Conservation (phyloP, 2,329 filamentous ascomycete species). For the Talaromyces amestolkiae region DNA sequence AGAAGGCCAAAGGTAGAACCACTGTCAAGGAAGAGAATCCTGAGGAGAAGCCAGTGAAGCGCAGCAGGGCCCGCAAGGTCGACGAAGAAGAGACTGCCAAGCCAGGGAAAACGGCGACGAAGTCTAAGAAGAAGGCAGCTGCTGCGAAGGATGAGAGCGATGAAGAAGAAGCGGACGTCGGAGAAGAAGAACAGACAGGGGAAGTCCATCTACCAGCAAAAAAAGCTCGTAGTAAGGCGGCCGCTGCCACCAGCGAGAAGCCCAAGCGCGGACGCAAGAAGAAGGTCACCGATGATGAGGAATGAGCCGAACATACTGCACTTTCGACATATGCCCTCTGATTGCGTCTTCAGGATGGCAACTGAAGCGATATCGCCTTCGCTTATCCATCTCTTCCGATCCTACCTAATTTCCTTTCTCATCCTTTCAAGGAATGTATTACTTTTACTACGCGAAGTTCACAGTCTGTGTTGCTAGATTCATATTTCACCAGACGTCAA, state of each 20-base stretch:
- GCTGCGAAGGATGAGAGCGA: neutral
- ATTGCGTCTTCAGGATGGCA: too few relatives aligned
- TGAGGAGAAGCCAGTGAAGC: slow-evolving; percentile 17
- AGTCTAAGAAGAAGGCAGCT: slow-evolving; percentile 20
- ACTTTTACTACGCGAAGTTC: neutral
- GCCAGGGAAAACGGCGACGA: slow-evolving; percentile 21
- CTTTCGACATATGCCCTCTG: neutral
- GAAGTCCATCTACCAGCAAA: slow-evolving; percentile 7
- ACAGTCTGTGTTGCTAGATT: neutral
- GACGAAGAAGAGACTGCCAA: slow-evolving; percentile 20
- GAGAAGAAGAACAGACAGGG: neutral
- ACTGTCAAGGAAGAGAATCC: slow-evolving; percentile 1
- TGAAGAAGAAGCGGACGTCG: neutral
- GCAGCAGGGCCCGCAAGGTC: slow-evolving; percentile 5
- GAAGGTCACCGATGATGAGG: slow-evolving; percentile 5
- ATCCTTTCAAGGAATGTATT: neutral
- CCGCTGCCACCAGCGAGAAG: slow-evolving; percentile 15
- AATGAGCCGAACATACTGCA: neutral
- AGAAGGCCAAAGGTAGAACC: slow-evolving; percentile 11
- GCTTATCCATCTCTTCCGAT: neutral
- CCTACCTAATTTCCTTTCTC: neutral
- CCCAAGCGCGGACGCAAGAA: slow-evolving; percentile 21
- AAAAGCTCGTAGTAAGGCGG: slow-evolving; percentile 15
- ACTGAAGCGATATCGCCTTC: neutral
- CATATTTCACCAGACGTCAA: neutral